A percentile compares a stretch with the other conserved stretches of the same genome.
phyloP scores from a whole-genome alignment of 208 protist species.

The Wallacemonas collosoma region DNA sequence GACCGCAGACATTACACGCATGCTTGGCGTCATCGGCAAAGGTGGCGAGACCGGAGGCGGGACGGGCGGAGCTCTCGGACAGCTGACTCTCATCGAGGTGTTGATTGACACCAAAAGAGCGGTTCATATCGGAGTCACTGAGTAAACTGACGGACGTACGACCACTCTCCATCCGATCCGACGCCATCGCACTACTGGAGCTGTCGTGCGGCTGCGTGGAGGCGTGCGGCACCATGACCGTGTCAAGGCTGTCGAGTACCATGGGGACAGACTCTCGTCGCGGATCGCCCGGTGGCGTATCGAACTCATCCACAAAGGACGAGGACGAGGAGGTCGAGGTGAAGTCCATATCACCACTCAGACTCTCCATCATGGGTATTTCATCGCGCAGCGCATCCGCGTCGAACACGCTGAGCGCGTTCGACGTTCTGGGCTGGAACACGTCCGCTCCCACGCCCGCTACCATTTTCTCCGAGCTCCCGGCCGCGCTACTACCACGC shows the following conservation, averaged over 20 bases:
- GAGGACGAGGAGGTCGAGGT: constrained; percentile 5
- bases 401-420: background rate
- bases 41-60: constrained; percentile 24
- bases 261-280: too few species aligned
- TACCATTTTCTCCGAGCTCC: too few species aligned
- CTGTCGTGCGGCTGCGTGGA: too few species aligned
- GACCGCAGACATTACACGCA: constrained; percentile 56
- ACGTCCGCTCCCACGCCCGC: too few species aligned
- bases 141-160: constrained; percentile 8
- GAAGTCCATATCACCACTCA: background rate
- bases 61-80: background rate
- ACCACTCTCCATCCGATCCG: background rate
- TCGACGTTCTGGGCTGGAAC: background rate
- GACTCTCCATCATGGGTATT: background rate
- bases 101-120: background rate
- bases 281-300: background rate
- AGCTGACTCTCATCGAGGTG: background rate
- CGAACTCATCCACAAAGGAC: background rate
- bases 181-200: too few species aligned
- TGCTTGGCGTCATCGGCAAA: constrained; percentile 42
- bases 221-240: background rate
- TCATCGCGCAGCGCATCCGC: constrained; percentile 5
- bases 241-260: background rate
- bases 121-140: constrained; percentile 8
- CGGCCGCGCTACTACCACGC: too few species aligned